Conservation (phyloP, 1,139 yeast species). For the Meyerozyma athensensis region DNA sequence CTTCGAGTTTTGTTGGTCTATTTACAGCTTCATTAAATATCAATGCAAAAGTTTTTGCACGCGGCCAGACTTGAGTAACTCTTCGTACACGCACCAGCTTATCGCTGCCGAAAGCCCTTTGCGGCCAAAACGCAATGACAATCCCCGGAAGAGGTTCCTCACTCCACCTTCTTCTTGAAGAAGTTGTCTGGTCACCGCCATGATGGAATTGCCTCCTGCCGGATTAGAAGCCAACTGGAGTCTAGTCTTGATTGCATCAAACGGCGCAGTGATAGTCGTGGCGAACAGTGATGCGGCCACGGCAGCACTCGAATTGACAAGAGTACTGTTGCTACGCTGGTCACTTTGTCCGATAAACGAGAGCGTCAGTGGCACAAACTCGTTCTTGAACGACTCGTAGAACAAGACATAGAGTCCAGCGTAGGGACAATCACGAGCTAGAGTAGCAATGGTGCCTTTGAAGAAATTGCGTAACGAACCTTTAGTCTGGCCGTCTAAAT, state of each 20-base stretch:
- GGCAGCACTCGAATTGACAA: constrained; percentile 69
- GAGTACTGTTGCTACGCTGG: constrained; percentile 38
- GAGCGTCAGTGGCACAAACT: constrained; percentile 25
- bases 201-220: constrained; percentile 18
- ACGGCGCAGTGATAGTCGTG: constrained; percentile 88
- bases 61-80: constrained; percentile 48
- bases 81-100: constrained; percentile 96
- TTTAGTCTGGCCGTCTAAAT: constrained; percentile 23
- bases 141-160: constrained; percentile 70
- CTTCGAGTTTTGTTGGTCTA: not conserved
- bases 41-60: constrained; percentile 1
- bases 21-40: not conserved
- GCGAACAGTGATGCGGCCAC: constrained; percentile 72
- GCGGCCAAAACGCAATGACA: constrained; percentile 73
- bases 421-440: constrained; percentile 90
- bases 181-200: constrained; percentile 30
- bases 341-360: constrained; percentile 7
- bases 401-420: constrained; percentile 88
- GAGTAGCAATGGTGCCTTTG: constrained; percentile 82
- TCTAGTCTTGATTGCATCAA: constrained; percentile 89
- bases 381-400: constrained; percentile 68
- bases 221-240: constrained; percentile 52
- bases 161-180: constrained; percentile 54
- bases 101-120: constrained; percentile 92
- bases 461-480: constrained; percentile 63